phyloP scores from a whole-genome alignment of 108 stramenopile species.

The Seminavis robusta region DNA sequence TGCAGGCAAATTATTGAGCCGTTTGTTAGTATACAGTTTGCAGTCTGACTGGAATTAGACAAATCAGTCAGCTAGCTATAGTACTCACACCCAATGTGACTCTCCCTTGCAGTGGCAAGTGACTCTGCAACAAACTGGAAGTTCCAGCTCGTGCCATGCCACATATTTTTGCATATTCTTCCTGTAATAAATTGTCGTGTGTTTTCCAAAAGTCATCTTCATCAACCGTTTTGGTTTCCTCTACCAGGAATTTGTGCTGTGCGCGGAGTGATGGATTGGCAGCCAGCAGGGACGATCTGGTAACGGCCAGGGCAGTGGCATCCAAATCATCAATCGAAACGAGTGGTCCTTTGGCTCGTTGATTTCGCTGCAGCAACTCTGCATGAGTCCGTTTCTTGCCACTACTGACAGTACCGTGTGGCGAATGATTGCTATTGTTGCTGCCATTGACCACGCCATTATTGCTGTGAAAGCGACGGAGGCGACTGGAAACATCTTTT shows the following conservation, averaged over 20 bases:
- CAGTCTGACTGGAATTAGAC: neutral
- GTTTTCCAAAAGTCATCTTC: conserved; percentile 89
- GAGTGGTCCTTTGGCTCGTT: conserved; percentile 22
- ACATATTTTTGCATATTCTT: conserved; percentile 80
- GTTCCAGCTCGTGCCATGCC: conserved; percentile 52
- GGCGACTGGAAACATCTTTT: conserved; percentile 51
- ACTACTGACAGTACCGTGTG: neutral
- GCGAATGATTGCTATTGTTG: conserved; percentile 13
- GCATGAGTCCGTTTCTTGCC: conserved; percentile 28
- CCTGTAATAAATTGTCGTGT: conserved; percentile 58
- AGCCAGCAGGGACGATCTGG: conserved; percentile 76
- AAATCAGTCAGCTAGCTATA: too few species aligned
- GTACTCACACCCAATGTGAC: conserved; percentile 43
- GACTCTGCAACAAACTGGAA: conserved; percentile 60
- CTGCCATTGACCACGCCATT: too few species aligned
- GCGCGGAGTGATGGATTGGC: conserved; percentile 76
- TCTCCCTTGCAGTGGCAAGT: conserved; percentile 47
- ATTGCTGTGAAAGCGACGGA: conserved; percentile 19
- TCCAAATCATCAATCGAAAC: conserved; percentile 55
- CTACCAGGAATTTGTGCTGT: conserved; percentile 75
- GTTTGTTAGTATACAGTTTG: conserved; percentile 1
- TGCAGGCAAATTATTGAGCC: conserved; percentile 40
- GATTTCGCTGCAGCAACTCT: conserved; percentile 5
- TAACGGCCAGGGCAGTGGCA: conserved; percentile 64
- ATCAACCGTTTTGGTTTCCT: conserved; percentile 54